Conservation (phyloP, 2,329 filamentous ascomycete genomes). For the Dactylellina parvicollis region DNA sequence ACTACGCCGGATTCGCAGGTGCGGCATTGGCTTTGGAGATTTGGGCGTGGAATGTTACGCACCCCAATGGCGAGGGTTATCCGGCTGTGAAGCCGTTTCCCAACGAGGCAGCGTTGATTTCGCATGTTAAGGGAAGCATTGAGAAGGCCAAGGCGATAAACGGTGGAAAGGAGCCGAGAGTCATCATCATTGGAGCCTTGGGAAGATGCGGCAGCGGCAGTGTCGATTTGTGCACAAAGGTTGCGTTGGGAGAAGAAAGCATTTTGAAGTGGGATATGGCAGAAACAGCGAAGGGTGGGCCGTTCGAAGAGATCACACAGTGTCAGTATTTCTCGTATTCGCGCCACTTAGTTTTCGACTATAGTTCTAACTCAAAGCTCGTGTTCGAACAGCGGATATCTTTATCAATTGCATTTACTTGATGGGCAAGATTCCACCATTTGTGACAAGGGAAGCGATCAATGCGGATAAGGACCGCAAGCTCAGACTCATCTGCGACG, state of each 20-base stretch:
- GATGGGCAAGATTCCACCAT: slow-evolving; percentile 78
- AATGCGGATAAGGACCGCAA: slow-evolving; percentile 72
- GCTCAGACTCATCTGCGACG: slow-evolving; percentile 82
- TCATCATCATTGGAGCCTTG: slow-evolving; percentile 85
- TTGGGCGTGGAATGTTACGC: slow-evolving; percentile 83
- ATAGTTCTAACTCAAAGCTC: slow-evolving; percentile 31
- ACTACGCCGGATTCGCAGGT: slow-evolving; percentile 79
- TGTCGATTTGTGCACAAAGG: slow-evolving; percentile 78
- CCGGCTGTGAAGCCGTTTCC: slow-evolving; percentile 69
- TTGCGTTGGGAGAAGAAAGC: slow-evolving; percentile 75
- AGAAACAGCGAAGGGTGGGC: slow-evolving; percentile 79
- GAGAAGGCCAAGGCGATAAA: slow-evolving; percentile 72
- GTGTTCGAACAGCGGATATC: slow-evolving; percentile 66
- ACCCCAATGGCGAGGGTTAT: slow-evolving; percentile 68
- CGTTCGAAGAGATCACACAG: slow-evolving; percentile 80
- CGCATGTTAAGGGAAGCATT: slow-evolving; percentile 77
- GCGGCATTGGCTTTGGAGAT: slow-evolving; percentile 78
- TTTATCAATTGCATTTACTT: slow-evolving; percentile 94
- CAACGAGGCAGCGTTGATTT: slow-evolving; percentile 77
- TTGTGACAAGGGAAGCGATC: slow-evolving; percentile 77
- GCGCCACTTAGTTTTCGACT: not conserved
- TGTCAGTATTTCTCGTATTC: slow-evolving; percentile 61
- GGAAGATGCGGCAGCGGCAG: slow-evolving; percentile 86
- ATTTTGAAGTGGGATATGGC: slow-evolving; percentile 80
- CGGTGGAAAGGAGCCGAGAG: slow-evolving; percentile 73